phyloP scores from a whole-genome alignment of 2,329 filamentous ascomycete genomes.

The Taxawa tesnikishii region DNA sequence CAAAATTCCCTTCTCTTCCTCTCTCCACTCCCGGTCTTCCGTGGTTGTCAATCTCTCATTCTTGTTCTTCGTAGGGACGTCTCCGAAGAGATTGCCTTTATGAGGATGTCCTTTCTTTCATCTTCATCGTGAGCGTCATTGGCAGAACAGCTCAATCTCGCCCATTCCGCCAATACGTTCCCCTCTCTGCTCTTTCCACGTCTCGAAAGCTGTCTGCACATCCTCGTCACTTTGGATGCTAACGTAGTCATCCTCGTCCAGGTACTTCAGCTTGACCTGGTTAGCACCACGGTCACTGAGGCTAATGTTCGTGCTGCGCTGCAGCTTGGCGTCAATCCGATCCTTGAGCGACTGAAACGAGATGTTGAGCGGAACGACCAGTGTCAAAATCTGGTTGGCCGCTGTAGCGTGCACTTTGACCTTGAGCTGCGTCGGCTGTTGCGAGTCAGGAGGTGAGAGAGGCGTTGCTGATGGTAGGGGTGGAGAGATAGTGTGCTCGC shows the following conservation, averaged over 20 bases:
- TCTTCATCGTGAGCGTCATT: slow-evolving; percentile 25
- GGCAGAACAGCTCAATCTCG: slow-evolving; percentile 81
- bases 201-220: slow-evolving; percentile 88
- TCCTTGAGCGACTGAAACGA: slow-evolving; percentile 88
- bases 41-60: no score
- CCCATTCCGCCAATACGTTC: slow-evolving; percentile 52
- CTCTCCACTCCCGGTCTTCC: no score
- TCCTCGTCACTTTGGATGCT: slow-evolving; percentile 93
- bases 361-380: slow-evolving; percentile 95
- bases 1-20: no score
- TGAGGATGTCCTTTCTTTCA: not conserved
- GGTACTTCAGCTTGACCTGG: slow-evolving; percentile 76
- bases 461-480: slow-evolving; percentile 14
- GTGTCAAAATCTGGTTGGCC: slow-evolving; percentile 79
- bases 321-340: slow-evolving; percentile 89
- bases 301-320: slow-evolving; percentile 70
- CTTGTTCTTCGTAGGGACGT: no score
- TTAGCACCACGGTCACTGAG: slow-evolving; percentile 53
- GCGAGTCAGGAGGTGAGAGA: slow-evolving; percentile 13
- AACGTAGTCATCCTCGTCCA: slow-evolving; percentile 86
- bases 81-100: not conserved
- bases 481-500: slow-evolving; percentile 40
- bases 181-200: slow-evolving; percentile 68
- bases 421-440: slow-evolving; percentile 62
- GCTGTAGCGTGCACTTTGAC: slow-evolving; percentile 76